Evolutionary conservation across 768 basidiomycete species (phyloP).

Genomic region (Hygrocybe punicea): DNA sequence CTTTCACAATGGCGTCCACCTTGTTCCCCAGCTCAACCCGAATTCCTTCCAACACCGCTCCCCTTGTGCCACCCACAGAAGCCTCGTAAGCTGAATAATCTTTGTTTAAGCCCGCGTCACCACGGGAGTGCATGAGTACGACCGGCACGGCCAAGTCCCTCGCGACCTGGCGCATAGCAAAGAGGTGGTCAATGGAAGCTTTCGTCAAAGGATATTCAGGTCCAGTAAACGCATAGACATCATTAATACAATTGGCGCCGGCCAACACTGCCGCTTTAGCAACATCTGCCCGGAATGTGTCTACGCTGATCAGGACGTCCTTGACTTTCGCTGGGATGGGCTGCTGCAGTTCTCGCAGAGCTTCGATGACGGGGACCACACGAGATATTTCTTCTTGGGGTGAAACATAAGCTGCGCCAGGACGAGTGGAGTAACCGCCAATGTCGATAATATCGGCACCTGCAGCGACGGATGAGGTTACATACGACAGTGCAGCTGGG

Average conservation of each 20-base stretch:
- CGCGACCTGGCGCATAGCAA: constrained; percentile 63
- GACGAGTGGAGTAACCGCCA: constrained; percentile 92
- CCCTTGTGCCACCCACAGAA: constrained; percentile 34
- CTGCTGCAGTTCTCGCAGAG: constrained; percentile 42
- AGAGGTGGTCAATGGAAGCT: constrained; percentile 41
- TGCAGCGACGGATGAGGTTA: constrained; percentile 42
- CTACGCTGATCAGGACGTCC: constrained; percentile 66
- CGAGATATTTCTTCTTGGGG: constrained; percentile 67
- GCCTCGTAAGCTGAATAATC: constrained; percentile 50
- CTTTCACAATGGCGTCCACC: constrained; percentile 60
- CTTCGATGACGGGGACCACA: constrained; percentile 67
- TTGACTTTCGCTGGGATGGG: constrained; percentile 5
- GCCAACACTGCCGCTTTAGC: constrained; percentile 70
- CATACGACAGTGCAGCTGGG: constrained; percentile 53
- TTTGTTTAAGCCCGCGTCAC: constrained; percentile 75
- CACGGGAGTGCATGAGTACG: constrained; percentile 92
- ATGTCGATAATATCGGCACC: constrained; percentile 85
- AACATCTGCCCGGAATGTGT: constrained; percentile 85
- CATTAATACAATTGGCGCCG: constrained; percentile 93
- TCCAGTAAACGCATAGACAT: constrained; percentile 81
- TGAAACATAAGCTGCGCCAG: constrained; percentile 65
- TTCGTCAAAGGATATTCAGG: constrained; percentile 39
- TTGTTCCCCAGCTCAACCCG: constrained; percentile 67
- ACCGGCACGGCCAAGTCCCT: constrained; percentile 70
- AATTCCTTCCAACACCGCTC: constrained; percentile 63